Base-by-base conservation (phyloP, 352 stramenopile genomes). In the Phytopythium sindhum region DNA sequence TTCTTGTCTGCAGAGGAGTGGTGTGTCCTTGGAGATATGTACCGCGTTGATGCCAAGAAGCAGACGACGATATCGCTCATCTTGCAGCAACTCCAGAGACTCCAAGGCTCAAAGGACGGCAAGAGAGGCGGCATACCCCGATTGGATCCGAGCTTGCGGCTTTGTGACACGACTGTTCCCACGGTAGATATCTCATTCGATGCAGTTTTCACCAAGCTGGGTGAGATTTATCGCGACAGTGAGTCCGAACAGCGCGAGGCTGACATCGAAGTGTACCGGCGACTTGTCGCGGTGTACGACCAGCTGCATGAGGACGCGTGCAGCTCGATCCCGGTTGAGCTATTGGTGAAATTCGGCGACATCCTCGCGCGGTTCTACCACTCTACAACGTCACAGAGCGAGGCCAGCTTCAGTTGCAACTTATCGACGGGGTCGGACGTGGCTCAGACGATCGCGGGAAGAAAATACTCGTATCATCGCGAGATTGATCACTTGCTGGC, bases 381-480 rank as follows among this genome's bases (percentile, higher is more conserved):
- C 35, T 45, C 21, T 8, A 57, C 31, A 0, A 23, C 31, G 21
- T 1, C 5, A 7, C 31, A 15, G 1, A 57, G 52, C 29, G 52
- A 33, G 17, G 5, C 19, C 42, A 28, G 42, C 42, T 57, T 26
- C 15, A 57, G 28, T 17, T 14, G 14, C 31, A 57, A 31, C n/a
- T 29, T 26, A 4, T 37, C 23, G 3, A 28, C 35, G 21, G 52
- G 19, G 5, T 57, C 52, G 35, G 21, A 9, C n/a, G 52, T 19
- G 7, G 31, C 23, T 5, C 19, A 26, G 35, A 45, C 29, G 29
- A 24, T 57, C 15, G 52, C 52, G 29, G 52, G 29, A 6, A 21
- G 29, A 44, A 41, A 57, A n/a, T 57, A 57, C 35, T 57, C 52
- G 52, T 45, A 57, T 12, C 48, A 55, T n/a, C 48, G 26, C 48